Evolutionary conservation across 2,329 filamentous ascomycete species (phyloP), one percentile per base, ranked within the genome.

Genomic region (Arthrobotrys iridis): DNA sequence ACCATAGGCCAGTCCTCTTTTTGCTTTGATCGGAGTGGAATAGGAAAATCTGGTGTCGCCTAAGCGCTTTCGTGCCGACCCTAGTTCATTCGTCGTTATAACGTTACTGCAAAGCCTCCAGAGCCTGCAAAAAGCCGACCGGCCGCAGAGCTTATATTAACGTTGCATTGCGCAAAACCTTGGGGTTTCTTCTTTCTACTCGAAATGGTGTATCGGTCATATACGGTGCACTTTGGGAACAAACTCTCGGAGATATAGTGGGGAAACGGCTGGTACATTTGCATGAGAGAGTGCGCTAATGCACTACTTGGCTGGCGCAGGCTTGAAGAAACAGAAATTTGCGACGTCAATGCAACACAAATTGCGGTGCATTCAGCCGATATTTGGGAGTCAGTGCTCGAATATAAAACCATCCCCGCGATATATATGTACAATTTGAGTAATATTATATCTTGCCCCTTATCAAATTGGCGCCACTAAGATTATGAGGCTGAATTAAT

Each of bases 281-380:
- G 30, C 30, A 18, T 37, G 7, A 30, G 18, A 55, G 30, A 6
- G 30, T 37, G 30, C 50, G 30, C 50, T 55, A 55, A 55, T 55
- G 50, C 50, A 37, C 11, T n/a, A n/a, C 35, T 30, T 10, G 28
- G n/a, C n/a, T 10, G 28, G 28, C 28, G 28, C 18, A 28, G 50
- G 37, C 50, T 55, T 30, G 50, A 55, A 37, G 50, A 37, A 35
- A 55, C 50, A 37, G 30, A 24, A 55, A 37, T 37, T 37, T 55
- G 50, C 50, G 50, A 55, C 50, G 50, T 55, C 50, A 55, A 55
- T 55, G 50, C 50, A 55, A 55, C 50, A 55, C 50, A 55, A 55
- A 55, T 55, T 55, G 28, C 50, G 50, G 50, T 55, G 50, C 50
- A 55, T 55, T 55, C 50, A 55, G 50, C 50, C 50, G 50, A 52